Base-by-base conservation (phyloP, 768 basidiomycete species). In the Coprinopsis marcescibilis region DNA sequence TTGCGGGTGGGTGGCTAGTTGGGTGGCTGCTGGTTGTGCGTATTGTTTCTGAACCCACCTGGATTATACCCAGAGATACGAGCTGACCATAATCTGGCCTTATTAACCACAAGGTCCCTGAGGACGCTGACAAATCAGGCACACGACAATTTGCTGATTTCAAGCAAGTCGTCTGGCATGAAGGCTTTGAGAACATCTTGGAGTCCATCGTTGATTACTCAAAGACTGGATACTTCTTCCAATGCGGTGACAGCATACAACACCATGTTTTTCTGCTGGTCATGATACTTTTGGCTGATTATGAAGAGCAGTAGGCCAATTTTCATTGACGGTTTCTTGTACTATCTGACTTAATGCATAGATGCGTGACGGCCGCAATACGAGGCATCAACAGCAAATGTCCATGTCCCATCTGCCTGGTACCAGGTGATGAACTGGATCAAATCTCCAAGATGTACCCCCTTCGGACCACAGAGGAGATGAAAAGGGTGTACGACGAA, bases 251-350 rank as follows among this genome's bases (percentile, higher is more conserved):
- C 51, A 52, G 53, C 2, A 50, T 65, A 12, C 1, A 15, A 0
- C 60, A 56, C 0, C 50, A 33, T 11, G 34, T 75, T 0, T 73
- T 59, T 24, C 70, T 69, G 1, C 21, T 67, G 4, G 55, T 75
- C 20, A 23, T 70, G 0, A 69, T 73, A 2, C 51, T 72, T 1
- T 68, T 63, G 5, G 62, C 65, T 3, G 71, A 75, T 45, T 75
- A 71, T 43, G 65, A 75, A 47, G 72, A 76, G 59, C 65, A 68
- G 73, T 75, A 61, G n/a, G 67, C 40, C 21, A 21, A 11, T 10
- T 24, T 34, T 3, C 21, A 36, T 45, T 21, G 11, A 20, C 20
- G 11, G 39, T 13, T 30, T 29, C 21, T 2, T 35, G 21, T 13
- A 14, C 32, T 35, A 11, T 20, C 5, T 25, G 13, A 45, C 14